Percentiles rank a stretch among this genome's conserved stretches.
phyloP scores from a whole-genome alignment of 257 asterid species.

The Phtheirospermum japonicum region DNA sequence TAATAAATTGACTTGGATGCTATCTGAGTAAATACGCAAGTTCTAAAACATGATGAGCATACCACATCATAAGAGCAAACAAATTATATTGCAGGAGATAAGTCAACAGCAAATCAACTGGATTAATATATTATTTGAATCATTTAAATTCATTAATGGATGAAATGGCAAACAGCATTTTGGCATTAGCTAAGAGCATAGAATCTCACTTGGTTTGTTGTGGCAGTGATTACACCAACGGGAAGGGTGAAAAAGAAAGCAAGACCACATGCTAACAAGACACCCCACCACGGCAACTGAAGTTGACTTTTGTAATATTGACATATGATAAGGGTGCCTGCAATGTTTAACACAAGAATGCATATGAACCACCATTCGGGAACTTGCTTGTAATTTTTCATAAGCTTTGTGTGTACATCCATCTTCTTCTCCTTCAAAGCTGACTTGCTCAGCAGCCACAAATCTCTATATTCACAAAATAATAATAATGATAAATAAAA shows the following conservation, averaged over 20 bases:
- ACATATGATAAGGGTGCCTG: conserved; percentile 63
- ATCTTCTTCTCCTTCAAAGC: conserved; percentile 64
- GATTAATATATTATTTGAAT: not conserved
- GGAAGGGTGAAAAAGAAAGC: conserved; percentile 91
- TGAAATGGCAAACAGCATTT: conserved; percentile 7
- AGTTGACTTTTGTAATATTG: conserved; percentile 64
- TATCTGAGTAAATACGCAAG: not conserved
- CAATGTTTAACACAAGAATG: conserved; percentile 58
- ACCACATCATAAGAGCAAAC: not conserved
- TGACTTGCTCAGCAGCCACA: conserved; percentile 81
- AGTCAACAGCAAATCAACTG: not conserved
- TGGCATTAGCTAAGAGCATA: conserved; percentile 1
- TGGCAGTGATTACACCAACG: conserved; percentile 80
- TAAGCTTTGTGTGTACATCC: conserved; percentile 87
- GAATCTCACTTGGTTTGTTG: conserved; percentile 71
- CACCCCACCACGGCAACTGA: conserved; percentile 99
- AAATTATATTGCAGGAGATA: not conserved
- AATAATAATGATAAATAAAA: conserved; percentile 13
- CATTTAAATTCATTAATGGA: conserved; percentile 2
- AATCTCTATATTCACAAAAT: conserved; percentile 49
- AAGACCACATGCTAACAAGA: conserved; percentile 76
- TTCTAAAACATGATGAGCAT: not conserved
- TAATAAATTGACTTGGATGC: not conserved
- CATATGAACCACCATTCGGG: conserved; percentile 93
- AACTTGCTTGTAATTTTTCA: conserved; percentile 79